These are phyloP conservation scores for Dactylorhiza incarnata DNA, from an alignment of 106 monocot species.

Conservation along the genomic window DNA sequence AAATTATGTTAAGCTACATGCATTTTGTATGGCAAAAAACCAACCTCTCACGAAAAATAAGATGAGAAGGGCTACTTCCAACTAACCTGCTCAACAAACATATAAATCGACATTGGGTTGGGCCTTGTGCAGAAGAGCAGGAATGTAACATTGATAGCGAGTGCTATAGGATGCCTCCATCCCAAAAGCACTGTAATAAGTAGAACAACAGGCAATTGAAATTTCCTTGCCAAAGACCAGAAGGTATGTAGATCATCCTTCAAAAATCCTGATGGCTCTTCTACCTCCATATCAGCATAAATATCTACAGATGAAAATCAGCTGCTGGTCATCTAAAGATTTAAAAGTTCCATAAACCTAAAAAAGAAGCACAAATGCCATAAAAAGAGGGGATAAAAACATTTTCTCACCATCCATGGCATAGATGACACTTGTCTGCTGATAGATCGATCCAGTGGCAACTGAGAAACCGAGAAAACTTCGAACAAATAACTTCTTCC, in stretches of 20 bases:
- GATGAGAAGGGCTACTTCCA: neutral
- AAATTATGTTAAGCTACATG: neutral
- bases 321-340: neutral
- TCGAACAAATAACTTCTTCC: slow-evolving; percentile 33
- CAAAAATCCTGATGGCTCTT: slow-evolving; percentile 32
- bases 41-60: neutral
- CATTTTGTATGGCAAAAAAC: neutral
- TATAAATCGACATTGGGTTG: slow-evolving; percentile 61
- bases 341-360: neutral
- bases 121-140: slow-evolving; percentile 79
- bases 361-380: neutral
- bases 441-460: slow-evolving; percentile 16
- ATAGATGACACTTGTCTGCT: slow-evolving; percentile 19
- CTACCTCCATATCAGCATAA: slow-evolving; percentile 13
- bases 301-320: slow-evolving; percentile 15
- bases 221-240: slow-evolving; percentile 56
- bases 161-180: slow-evolving; percentile 60
- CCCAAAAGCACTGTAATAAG: slow-evolving; percentile 44
- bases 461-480: slow-evolving; percentile 34
- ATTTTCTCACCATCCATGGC: slow-evolving; percentile 44
- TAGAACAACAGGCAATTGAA: slow-evolving; percentile 56
- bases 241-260: slow-evolving; percentile 43
- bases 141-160: slow-evolving; percentile 49
- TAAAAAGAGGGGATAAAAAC: neutral
- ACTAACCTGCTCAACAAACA: slow-evolving; percentile 75